Evolutionary conservation across 2,329 filamentous ascomycete genomes (phyloP), one percentile per base, ranked within the genome.

Genomic region (Emmonsia crescens): DNA sequence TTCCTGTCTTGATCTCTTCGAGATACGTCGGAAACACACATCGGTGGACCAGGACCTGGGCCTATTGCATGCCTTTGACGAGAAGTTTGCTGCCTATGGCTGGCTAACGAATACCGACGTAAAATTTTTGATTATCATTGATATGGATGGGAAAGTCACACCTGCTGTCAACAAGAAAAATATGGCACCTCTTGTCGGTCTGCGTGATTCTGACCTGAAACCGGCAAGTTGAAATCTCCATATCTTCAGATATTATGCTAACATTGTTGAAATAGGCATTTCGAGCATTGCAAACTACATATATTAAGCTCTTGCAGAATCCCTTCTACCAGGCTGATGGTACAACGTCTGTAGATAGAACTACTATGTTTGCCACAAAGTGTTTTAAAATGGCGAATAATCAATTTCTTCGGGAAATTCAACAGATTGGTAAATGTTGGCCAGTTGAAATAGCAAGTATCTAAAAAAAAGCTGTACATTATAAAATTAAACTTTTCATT

Each of bases 91-190:
- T 42, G 89, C 91, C 67, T 99, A 97, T 78, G 94, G 94, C 69
- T 96, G 90, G 85, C 84, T 97, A 75, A 96, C 94, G 61, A 97
- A 96, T 76, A 97, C 94, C 31, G 91, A 91, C 48, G 85, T 96
- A 65, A 92, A 93, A 73, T 86, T 99, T 71, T 86, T 97, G 40
- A 87, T 91, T 65, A 85, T 96, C 3, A 88, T 97, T 36, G 93
- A 99, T 76, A 91, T 96, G 83, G 85, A 91, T 68, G 33, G 70
- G 69, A 49, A 74, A 68, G 27, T n/a, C 27, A 49, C 27, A 31
- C 44, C 46, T 19, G 55, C 14, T 3, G 9, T 56, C 57, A 69
- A 71, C 68, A 70, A 71, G 64, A 68, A 68, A 67, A 70, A 69
- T 68, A 65, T 69, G 66, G 56, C 72, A 63, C 68, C 68, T 63